Conservation (phyloP, 176 grass and related monocot species). For the Carex parvula region DNA sequence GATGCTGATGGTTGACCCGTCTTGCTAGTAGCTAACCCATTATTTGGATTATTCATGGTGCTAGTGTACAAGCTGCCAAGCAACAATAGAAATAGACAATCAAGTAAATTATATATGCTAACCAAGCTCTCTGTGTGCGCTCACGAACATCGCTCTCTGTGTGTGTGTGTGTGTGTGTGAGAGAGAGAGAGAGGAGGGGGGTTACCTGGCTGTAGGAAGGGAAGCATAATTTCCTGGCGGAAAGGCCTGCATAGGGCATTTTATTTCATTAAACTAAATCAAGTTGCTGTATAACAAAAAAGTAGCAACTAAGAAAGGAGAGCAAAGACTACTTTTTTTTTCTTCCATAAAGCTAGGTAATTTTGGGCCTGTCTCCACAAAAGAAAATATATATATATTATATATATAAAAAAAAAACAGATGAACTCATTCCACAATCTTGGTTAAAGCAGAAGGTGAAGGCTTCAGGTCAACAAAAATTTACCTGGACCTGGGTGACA, state of each 20-base stretch:
- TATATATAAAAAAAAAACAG: not conserved
- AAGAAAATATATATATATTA: not conserved
- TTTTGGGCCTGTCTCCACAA: not conserved
- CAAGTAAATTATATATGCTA: not conserved
- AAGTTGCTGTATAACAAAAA: not conserved
- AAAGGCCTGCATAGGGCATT: not conserved
- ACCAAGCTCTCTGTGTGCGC: not conserved
- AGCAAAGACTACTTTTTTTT: not conserved
- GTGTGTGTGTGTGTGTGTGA: not conserved
- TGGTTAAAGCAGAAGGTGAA: not conserved
- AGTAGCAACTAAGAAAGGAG: not conserved
- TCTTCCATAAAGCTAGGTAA: not conserved
- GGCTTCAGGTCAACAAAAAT: not conserved
- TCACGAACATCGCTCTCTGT: too few relatives aligned
- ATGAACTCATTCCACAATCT: not conserved
- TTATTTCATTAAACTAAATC: not conserved
- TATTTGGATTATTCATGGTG: conserved; percentile 12
- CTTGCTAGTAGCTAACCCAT: conserved; percentile 4
- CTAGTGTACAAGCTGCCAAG: conserved; percentile 18
- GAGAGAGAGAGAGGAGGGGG: not conserved
- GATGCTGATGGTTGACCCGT: conserved; percentile 4
- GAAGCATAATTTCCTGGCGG: conserved; percentile 16
- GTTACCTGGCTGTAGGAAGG: conserved; percentile 28
- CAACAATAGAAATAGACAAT: not conserved
- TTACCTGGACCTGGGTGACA: conserved; percentile 11